phyloP scores from a whole-genome alignment of 1,284 basidiomycete species.

The Pisolithus thermaeus region DNA sequence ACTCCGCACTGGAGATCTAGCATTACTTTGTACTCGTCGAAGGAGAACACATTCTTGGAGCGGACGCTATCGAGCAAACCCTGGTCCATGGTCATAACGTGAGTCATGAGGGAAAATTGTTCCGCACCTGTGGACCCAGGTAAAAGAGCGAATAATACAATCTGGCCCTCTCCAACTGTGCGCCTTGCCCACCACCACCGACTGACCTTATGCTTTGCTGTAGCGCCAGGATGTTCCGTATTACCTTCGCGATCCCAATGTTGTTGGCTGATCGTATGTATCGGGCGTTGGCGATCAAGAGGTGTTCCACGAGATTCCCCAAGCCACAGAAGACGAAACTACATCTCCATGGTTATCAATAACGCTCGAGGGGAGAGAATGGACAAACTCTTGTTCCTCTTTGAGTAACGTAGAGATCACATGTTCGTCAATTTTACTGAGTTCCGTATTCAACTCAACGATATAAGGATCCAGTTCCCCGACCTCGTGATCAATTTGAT shows the following conservation, averaged over 20 bases:
- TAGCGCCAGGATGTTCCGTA: slow-evolving; percentile 86
- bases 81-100: slow-evolving; percentile 33
- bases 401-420: slow-evolving; percentile 57
- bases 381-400: slow-evolving; percentile 60
- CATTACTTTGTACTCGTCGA: slow-evolving; percentile 90
- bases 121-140: slow-evolving; percentile 64
- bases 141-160: slow-evolving; percentile 80
- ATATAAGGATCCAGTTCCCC: slow-evolving; percentile 89
- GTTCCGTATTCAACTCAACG: slow-evolving; percentile 80
- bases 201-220: slow-evolving; percentile 90
- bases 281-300: slow-evolving; percentile 74
- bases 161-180: slow-evolving; percentile 72
- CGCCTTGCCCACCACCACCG: slow-evolving; percentile 51
- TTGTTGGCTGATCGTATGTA: slow-evolving; percentile 68
- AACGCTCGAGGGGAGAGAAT: slow-evolving; percentile 3
- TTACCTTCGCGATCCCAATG: slow-evolving; percentile 84
- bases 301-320: slow-evolving; percentile 80
- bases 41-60: slow-evolving; percentile 61
- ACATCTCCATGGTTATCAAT: slow-evolving; percentile 7
- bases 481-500: slow-evolving; percentile 75
- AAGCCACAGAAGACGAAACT: slow-evolving; percentile 88
- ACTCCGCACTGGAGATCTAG: slow-evolving; percentile 83
- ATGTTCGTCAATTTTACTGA: slow-evolving; percentile 75
- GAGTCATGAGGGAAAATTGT: neutral
- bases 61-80: slow-evolving; percentile 70